Evolutionary conservation across 257 asterid genomes (phyloP).

Genomic region (Solanum piurae): DNA sequence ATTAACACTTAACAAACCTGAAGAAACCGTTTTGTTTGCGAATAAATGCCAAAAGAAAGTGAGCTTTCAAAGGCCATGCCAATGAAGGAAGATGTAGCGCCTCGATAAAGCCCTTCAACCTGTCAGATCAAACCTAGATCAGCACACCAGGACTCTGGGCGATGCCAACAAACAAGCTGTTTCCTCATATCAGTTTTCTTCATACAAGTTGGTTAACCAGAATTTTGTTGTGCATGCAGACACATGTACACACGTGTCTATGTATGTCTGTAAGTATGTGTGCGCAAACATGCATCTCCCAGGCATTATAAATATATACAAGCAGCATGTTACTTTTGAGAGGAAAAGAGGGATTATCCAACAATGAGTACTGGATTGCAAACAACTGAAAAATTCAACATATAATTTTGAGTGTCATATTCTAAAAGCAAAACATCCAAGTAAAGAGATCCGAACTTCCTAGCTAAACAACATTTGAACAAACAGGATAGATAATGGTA

Average conservation of each 20-base stretch:
- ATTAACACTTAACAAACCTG: conserved; percentile 41
- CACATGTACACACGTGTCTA: neutral
- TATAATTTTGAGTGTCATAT: neutral
- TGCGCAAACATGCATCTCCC: neutral
- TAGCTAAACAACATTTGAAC: neutral
- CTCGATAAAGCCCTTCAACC: conserved; percentile 89
- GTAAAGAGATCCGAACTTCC: neutral
- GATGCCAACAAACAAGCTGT: neutral
- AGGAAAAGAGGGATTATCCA: neutral
- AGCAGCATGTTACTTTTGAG: neutral
- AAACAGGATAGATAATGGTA: neutral
- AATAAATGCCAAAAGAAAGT: conserved; percentile 82
- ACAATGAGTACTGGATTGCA: neutral
- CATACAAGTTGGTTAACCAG: neutral
- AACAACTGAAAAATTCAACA: neutral
- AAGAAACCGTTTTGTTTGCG: conserved; percentile 64
- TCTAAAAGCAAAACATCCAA: neutral
- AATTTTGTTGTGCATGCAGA: neutral
- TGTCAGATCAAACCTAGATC: conserved; percentile 12
- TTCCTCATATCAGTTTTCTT: neutral
- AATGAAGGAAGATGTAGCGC: conserved; percentile 83
- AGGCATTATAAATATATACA: neutral
- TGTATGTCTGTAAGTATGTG: neutral
- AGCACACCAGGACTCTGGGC: neutral
- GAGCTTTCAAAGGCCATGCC: conserved; percentile 96